Percentiles rank a stretch among this genome's conserved stretches.
phyloP scores from a whole-genome alignment of 768 basidiomycete genomes.

The Pleurotus sapidus region DNA sequence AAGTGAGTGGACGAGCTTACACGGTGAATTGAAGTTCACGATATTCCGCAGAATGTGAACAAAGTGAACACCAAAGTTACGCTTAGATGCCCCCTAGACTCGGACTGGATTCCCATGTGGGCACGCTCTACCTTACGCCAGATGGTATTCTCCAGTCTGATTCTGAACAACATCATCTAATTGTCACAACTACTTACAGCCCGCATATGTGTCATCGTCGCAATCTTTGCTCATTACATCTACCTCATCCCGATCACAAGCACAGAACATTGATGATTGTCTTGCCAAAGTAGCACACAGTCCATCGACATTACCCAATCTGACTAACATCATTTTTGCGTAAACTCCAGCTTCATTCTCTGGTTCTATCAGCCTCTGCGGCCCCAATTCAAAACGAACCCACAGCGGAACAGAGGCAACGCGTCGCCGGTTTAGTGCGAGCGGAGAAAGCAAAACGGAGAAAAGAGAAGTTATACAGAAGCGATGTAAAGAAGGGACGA shows the following conservation, averaged over 20 bases:
- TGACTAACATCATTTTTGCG: neutral
- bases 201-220: constrained; percentile 65
- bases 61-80: constrained; percentile 86
- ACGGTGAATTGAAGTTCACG: no score
- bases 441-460: constrained; percentile 46
- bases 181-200: constrained; percentile 30
- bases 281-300: constrained; percentile 50
- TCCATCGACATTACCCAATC: neutral
- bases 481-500: constrained; percentile 43
- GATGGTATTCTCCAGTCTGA: no score
- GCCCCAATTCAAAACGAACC: constrained; percentile 49
- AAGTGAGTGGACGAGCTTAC: constrained; percentile 41
- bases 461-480: constrained; percentile 50
- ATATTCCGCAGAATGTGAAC: constrained; percentile 66
- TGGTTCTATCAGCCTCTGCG: constrained; percentile 48
- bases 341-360: constrained; percentile 44
- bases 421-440: constrained; percentile 42
- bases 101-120: constrained; percentile 72
- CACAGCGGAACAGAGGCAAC: constrained; percentile 52
- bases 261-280: constrained; percentile 73
- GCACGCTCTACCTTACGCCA: constrained; percentile 23
- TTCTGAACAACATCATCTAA: no score
- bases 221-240: constrained; percentile 70
- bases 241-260: constrained; percentile 68
- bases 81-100: constrained; percentile 53